phyloP scores from a whole-genome alignment of 1,284 basidiomycete species.

The Ceratobasidium sp. region DNA sequence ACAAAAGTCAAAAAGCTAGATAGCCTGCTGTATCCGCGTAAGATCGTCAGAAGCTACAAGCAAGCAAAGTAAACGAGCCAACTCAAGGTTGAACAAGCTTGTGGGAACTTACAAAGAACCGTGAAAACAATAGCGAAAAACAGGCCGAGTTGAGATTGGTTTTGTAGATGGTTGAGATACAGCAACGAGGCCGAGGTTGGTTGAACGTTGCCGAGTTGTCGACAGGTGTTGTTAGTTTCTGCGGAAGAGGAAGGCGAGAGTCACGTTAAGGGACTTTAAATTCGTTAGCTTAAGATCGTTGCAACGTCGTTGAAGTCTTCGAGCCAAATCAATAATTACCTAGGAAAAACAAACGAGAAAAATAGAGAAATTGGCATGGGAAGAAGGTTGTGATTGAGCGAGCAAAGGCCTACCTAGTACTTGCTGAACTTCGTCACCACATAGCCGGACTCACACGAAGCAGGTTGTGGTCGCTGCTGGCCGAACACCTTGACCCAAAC shows the following conservation, averaged over 20 bases:
- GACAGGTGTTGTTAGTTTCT: slow-evolving; percentile 18
- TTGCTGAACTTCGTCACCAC: slow-evolving; percentile 18
- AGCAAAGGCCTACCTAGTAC: slow-evolving; percentile 6
- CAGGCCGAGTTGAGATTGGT: slow-evolving; percentile 37
- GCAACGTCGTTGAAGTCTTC: slow-evolving; percentile 30
- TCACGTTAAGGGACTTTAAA: slow-evolving; percentile 8
- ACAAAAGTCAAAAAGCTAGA: slow-evolving; percentile 18
- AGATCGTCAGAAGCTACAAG: slow-evolving; percentile 40
- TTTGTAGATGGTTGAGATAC: slow-evolving; percentile 27
- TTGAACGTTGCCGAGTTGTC: slow-evolving; percentile 25
- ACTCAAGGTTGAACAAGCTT: neutral
- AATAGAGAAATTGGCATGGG: neutral
- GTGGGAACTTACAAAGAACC: slow-evolving; percentile 11
- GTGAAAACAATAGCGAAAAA: slow-evolving; percentile 24
- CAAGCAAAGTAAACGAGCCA: neutral
- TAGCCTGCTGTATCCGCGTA: slow-evolving; percentile 39
- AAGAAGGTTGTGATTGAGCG: neutral
- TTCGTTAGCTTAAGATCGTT: slow-evolving; percentile 40
- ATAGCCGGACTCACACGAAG: slow-evolving; percentile 23
- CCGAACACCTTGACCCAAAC: slow-evolving; percentile 12
- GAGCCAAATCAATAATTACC: slow-evolving; percentile 33
- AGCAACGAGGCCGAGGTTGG: slow-evolving; percentile 15
- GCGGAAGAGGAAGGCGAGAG: slow-evolving; percentile 24
- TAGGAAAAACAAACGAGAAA: slow-evolving; percentile 22
- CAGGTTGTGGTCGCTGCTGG: slow-evolving; percentile 36